Evolutionary conservation across 176 grass and related monocot genomes (phyloP).

Genomic region (Rhynchospora tenuis): DNA sequence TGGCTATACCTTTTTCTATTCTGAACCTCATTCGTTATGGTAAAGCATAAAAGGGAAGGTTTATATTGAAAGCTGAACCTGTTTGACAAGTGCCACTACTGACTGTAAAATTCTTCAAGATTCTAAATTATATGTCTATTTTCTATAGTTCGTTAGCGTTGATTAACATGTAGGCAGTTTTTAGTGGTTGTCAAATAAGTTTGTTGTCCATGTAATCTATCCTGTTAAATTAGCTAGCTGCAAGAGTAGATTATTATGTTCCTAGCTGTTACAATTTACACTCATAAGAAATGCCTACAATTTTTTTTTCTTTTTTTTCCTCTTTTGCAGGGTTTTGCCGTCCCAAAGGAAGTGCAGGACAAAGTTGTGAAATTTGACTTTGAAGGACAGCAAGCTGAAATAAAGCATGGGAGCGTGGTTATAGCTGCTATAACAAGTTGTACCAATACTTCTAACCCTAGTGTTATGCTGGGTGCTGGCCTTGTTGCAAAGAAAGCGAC

Average conservation of each 20-base stretch:
- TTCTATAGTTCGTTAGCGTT: too few species aligned
- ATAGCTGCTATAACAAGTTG: slow-evolving; percentile 97
- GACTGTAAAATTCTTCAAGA: not conserved
- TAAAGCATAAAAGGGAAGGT: not conserved
- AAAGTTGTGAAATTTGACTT: slow-evolving; percentile 82
- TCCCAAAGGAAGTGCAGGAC: slow-evolving; percentile 66
- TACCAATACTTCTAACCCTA: slow-evolving; percentile 94
- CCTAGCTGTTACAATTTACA: not conserved
- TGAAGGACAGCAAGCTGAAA: slow-evolving; percentile 63
- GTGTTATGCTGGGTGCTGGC: slow-evolving; percentile 90
- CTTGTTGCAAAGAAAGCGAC: slow-evolving; percentile 93
- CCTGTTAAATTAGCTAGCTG: not conserved
- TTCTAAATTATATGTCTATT: too few species aligned
- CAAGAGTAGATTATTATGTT: not conserved
- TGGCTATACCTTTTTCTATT: not conserved
- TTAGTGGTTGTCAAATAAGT: not conserved
- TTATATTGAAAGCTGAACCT: not conserved
- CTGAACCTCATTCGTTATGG: not conserved
- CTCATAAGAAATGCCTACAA: not conserved
- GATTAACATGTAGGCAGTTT: too few species aligned
- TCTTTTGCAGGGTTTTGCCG: slow-evolving; percentile 57
- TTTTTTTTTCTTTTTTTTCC: not conserved
- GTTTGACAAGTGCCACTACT: not conserved
- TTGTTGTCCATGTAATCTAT: not conserved
- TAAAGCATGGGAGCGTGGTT: slow-evolving; percentile 85